phyloP scores from a whole-genome alignment of 148 eudicot species.

The Spergularia bocconei region DNA sequence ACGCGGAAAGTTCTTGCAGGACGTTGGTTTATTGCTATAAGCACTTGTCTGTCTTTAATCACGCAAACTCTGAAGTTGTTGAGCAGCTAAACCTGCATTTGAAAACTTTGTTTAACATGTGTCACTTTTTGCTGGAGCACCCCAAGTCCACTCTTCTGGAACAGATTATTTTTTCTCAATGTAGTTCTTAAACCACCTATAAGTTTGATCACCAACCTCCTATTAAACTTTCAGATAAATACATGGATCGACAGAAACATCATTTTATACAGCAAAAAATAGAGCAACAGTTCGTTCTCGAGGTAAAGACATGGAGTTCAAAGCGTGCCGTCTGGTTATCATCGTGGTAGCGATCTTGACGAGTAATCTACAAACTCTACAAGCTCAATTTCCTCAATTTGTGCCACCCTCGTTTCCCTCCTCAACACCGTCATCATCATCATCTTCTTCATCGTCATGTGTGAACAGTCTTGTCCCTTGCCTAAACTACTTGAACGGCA shows the following conservation, averaged over 20 bases:
- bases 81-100: slow-evolving; percentile 28
- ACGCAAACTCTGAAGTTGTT: slow-evolving; percentile 20
- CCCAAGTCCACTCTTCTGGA: neutral
- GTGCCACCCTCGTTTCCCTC: neutral
- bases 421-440: neutral
- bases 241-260: neutral
- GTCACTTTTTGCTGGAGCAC: neutral
- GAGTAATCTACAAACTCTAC: neutral
- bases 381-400: slow-evolving; percentile 16
- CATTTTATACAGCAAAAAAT: neutral
- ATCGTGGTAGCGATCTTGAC: slow-evolving; percentile 14
- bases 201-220: slow-evolving; percentile 34
- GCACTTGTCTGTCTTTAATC: neutral
- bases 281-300: neutral
- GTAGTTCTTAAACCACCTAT: slow-evolving; percentile 1
- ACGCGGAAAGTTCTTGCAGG: neutral
- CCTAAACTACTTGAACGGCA: slow-evolving; percentile 46
- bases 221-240: slow-evolving; percentile 16
- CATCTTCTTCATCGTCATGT: slow-evolving; percentile 32
- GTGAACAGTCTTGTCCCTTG: slow-evolving; percentile 54
- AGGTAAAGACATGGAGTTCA: slow-evolving; percentile 8
- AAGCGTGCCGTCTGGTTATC: neutral
- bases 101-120: slow-evolving; percentile 16
- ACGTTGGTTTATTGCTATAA: neutral
- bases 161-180: neutral